Conservation (phyloP, 73 alveolate genomes). For the Paraurostyla sp. region DNA sequence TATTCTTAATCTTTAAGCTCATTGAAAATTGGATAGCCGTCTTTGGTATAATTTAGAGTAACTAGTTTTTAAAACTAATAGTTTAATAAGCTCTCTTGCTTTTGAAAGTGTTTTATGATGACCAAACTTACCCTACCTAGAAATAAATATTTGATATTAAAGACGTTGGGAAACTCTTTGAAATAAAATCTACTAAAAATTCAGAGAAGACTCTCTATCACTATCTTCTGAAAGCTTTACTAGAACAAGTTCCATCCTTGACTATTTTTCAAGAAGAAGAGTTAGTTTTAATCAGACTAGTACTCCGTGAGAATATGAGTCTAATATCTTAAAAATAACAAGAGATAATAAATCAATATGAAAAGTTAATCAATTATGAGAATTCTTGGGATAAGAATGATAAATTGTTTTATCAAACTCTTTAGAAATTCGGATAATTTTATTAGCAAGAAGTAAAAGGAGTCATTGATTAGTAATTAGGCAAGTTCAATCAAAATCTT, state of each 20-base stretch:
- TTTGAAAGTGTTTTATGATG: no score
- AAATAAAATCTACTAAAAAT: constrained; percentile 11
- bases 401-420: neutral
- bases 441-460: neutral
- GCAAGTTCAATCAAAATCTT: neutral
- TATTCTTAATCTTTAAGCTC: neutral
- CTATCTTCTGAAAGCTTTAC: neutral
- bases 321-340: neutral
- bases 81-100: no score
- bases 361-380: neutral
- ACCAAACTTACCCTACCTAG: neutral
- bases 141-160: neutral
- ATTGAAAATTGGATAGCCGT: constrained; percentile 4
- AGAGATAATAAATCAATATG: neutral
- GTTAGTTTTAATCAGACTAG: neutral
- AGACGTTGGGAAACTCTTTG: neutral
- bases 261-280: neutral
- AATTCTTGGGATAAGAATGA: neutral
- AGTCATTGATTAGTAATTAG: neutral
- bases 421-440: neutral
- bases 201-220: neutral
- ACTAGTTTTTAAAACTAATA: neutral
- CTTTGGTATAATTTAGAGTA: neutral
- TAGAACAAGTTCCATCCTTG: neutral
- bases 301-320: neutral